phyloP scores from a whole-genome alignment of 2,329 filamentous ascomycete species.

The Albifimbria verrucaria region DNA sequence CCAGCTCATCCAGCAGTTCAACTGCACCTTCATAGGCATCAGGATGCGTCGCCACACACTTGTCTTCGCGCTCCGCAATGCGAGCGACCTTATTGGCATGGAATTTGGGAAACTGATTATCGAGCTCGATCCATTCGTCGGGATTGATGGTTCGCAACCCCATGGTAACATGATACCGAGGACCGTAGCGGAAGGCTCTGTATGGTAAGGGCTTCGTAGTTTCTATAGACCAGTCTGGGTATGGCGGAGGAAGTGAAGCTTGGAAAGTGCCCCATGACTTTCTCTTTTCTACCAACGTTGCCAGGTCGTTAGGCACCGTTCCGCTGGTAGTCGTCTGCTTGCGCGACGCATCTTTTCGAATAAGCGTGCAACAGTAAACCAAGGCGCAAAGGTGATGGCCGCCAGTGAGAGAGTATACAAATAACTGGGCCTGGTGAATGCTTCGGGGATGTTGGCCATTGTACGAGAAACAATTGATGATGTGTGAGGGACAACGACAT shows the following conservation, averaged over 20 bases:
- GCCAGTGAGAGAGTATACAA: neutral
- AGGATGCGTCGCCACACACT: slow-evolving; percentile 67
- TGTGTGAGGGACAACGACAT: neutral
- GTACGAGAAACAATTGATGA: neutral
- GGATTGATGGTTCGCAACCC: slow-evolving; percentile 67
- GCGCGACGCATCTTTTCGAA: neutral
- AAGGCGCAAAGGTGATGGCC: neutral
- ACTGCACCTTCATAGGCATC: slow-evolving; percentile 69
- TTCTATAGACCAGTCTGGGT: slow-evolving; percentile 65
- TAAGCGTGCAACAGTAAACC: neutral
- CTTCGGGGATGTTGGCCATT: neutral
- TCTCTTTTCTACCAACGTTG: slow-evolving; percentile 9
- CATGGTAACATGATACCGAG: slow-evolving; percentile 75
- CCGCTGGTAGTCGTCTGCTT: neutral
- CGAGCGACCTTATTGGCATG: slow-evolving; percentile 69
- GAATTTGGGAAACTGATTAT: slow-evolving; percentile 72
- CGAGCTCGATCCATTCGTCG: slow-evolving; percentile 80
- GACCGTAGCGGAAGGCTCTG: slow-evolving; percentile 73
- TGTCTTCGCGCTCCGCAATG: slow-evolving; percentile 62
- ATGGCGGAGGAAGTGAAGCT: slow-evolving; percentile 57
- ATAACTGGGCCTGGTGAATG: neutral
- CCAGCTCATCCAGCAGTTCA: slow-evolving; percentile 73
- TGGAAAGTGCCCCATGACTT: slow-evolving; percentile 39
- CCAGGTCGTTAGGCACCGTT: slow-evolving; percentile 1
- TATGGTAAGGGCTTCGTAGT: slow-evolving; percentile 73